A percentile compares a stretch with the other conserved stretches of the same genome.
Conservation (phyloP, 805 yeast species). For the Clavispora asparagi region DNA sequence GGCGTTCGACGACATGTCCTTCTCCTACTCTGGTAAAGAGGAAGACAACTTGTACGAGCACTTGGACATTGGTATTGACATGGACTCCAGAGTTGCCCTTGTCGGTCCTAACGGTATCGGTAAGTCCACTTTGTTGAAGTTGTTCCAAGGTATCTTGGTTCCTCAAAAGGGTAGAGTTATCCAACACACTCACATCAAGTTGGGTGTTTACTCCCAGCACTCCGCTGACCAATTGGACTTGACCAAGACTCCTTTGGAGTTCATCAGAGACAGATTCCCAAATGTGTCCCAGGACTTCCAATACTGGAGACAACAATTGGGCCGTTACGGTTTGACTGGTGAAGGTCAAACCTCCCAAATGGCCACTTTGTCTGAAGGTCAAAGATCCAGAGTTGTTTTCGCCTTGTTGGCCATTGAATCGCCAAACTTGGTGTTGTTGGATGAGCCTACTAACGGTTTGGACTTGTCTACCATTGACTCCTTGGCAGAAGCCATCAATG, state of each 20-base stretch:
- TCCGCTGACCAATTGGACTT: constrained; percentile 97
- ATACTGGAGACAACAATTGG: constrained; percentile 97
- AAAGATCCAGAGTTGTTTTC: constrained; percentile 97
- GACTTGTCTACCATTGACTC: constrained; percentile 98
- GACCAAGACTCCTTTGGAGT: constrained; percentile 92
- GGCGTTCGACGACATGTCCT: constrained; percentile 92
- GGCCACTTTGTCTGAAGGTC: constrained; percentile 99
- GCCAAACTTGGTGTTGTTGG: constrained; percentile 91
- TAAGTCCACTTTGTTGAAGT: constrained; percentile 89
- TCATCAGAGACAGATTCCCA: constrained; percentile 91
- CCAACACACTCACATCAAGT: constrained; percentile 93
- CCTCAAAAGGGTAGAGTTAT: constrained; percentile 95
- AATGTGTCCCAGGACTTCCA: constrained; percentile 94
- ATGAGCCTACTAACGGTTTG: constrained; percentile 99
- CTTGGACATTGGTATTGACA: constrained; percentile 96
- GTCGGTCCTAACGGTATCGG: constrained; percentile 99
- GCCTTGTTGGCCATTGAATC: constrained; percentile 92
- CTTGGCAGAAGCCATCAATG: constrained; percentile 91
- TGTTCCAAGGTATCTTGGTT: constrained; percentile 91
- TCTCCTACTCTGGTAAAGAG: constrained; percentile 76
- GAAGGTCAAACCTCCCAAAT: constrained; percentile 97
- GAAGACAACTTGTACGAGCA: constrained; percentile 87
- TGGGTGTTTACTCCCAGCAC: constrained; percentile 99
- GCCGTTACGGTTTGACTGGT: constrained; percentile 97
- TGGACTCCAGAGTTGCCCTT: constrained; percentile 97